A percentile compares a stretch with the other conserved stretches of the same genome.
Conservation (phyloP, 257 asterid species). For the Ehretia macrophylla region DNA sequence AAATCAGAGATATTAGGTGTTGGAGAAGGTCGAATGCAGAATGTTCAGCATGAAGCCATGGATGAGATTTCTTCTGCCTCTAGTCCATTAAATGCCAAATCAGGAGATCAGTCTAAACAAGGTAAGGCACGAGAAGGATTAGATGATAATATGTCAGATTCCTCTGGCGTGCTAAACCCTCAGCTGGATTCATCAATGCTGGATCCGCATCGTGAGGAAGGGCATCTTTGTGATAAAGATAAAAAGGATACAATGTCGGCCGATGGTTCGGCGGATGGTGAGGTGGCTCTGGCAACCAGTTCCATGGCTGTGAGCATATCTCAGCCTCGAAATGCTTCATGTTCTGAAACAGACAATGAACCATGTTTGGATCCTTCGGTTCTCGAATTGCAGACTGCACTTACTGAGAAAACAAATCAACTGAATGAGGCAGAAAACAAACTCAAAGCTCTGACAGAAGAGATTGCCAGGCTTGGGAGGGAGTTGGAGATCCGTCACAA, state of each 20-base stretch:
- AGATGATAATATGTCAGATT: constrained; percentile 83
- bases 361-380: constrained; percentile 39
- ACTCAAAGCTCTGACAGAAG: constrained; percentile 48
- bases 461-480: constrained; percentile 57
- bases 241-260: constrained; percentile 32
- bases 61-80: constrained; percentile 61
- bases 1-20: constrained; percentile 58
- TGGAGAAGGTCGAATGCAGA: constrained; percentile 44
- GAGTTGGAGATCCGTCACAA: constrained; percentile 72
- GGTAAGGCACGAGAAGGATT: constrained; percentile 54
- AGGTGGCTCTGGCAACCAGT: constrained; percentile 45
- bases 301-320: constrained; percentile 81
- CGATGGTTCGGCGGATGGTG: constrained; percentile 46
- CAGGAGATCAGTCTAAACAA: constrained; percentile 42
- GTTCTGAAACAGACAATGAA: constrained; percentile 32
- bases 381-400: constrained; percentile 45
- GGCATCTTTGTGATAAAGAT: constrained; percentile 39
- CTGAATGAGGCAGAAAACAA: constrained; percentile 59
- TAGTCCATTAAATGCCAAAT: constrained; percentile 41
- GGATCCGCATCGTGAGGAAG: constrained; percentile 67
- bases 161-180: constrained; percentile 52
- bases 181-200: constrained; percentile 87
- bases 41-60: constrained; percentile 34
- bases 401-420: constrained; percentile 57
- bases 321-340: constrained; percentile 40